Percentiles rank a stretch among this genome's conserved stretches.
Evolutionary conservation across 352 stramenopile genomes (phyloP).

Genomic region (Globisporangium radiosum): DNA sequence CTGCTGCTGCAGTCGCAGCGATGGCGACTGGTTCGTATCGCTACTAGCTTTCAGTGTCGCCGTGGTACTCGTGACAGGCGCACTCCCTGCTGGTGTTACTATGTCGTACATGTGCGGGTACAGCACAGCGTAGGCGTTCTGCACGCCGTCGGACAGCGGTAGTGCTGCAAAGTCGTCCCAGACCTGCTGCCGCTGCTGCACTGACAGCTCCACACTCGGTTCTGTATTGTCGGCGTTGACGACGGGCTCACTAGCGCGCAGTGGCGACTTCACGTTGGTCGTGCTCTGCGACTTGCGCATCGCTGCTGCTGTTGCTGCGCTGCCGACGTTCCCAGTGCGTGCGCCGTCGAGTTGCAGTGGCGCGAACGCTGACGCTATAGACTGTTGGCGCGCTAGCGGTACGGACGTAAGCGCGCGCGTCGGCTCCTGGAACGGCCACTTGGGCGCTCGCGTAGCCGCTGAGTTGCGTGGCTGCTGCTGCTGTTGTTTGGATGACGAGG

Average conservation of each 20-base stretch:
- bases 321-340: neutral
- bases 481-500: too few relatives aligned
- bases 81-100: neutral
- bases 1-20: neutral
- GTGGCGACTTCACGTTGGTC: neutral
- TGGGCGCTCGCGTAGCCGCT: neutral
- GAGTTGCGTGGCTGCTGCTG: too few relatives aligned
- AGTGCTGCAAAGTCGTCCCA: slow-evolving; percentile 36
- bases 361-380: neutral
- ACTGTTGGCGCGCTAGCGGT: slow-evolving; percentile 4
- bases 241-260: neutral
- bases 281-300: slow-evolving; percentile 8
- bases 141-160: slow-evolving; percentile 31
- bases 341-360: slow-evolving; percentile 6
- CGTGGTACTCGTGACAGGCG: neutral
- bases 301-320: too few relatives aligned
- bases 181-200: slow-evolving; percentile 26
- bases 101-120: slow-evolving; percentile 40
- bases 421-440: slow-evolving; percentile 2
- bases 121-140: slow-evolving; percentile 53
- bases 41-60: neutral
- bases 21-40: neutral
- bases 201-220: slow-evolving; percentile 12
- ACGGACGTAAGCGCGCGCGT: neutral
- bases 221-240: too few relatives aligned